Evolutionary conservation across 441 rosid genomes (phyloP).

Genomic region (Breynia disticha): DNA sequence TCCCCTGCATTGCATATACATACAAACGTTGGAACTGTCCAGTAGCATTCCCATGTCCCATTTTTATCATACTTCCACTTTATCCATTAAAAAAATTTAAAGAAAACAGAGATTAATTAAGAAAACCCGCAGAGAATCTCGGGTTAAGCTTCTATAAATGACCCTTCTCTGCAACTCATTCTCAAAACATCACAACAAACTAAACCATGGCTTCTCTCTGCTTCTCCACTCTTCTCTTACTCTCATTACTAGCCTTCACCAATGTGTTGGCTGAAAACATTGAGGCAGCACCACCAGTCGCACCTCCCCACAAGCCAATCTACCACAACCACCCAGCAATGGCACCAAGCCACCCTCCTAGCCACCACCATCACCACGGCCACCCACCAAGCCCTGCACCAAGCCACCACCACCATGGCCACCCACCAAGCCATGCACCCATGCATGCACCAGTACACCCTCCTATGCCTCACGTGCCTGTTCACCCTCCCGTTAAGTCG

Average conservation of each 20-base stretch:
- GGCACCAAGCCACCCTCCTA: constrained; percentile 17
- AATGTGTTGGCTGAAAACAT: constrained; percentile 10
- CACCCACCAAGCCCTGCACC: constrained; percentile 22
- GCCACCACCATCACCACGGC: constrained; percentile 16
- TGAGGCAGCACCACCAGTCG: constrained; percentile 10
- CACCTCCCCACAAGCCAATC: constrained; percentile 21
- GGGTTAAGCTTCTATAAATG: not conserved
- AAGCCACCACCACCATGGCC: constrained; percentile 19
- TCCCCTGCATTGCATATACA: too few species aligned
- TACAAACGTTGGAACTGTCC: too few species aligned
- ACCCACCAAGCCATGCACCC: constrained; percentile 22
- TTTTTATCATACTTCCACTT: too few species aligned
- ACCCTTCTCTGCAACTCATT: not conserved
- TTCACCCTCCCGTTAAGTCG: constrained; percentile 10
- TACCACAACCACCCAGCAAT: constrained; percentile 16
- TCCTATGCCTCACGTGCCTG: constrained; percentile 3
- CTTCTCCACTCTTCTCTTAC: not conserved
- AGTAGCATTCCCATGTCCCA: too few species aligned
- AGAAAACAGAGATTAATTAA: not conserved
- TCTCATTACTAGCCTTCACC: constrained; percentile 23
- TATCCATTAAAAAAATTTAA: not conserved
- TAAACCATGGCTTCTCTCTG: not conserved
- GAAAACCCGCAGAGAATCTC: not conserved
- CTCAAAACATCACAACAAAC: not conserved
- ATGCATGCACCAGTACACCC: constrained; percentile 17